Base-by-base conservation (phyloP, 1,284 basidiomycete species). In the Sporisorium graminicola region DNA sequence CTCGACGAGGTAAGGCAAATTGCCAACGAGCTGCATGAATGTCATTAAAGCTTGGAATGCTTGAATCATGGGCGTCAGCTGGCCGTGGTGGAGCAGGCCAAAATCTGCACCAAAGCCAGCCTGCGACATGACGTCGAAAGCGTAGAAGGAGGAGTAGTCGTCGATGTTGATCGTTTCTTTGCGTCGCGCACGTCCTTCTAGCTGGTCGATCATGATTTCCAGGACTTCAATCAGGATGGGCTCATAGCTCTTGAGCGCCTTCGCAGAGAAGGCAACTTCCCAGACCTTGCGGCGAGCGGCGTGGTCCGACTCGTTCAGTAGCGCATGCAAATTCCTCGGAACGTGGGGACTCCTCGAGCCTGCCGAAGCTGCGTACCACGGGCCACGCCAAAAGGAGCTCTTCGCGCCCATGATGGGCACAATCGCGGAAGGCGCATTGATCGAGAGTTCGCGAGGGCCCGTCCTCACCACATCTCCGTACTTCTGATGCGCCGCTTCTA, bases 161-260 rank as follows among this genome's bases (percentile, higher is more conserved):
- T 73, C 73, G 40, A 78, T 57, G 49, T 67, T 64, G 29, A 77
- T 62, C 51, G 51, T 51, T n/a, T 68, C 65, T 24, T 60, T 43
- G 22, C 55, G 44, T 33, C 64, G 58, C 35, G 67, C 49, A 16
- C 64, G 50, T 20, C 51, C 47, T 14, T 60, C 63, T 20, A 78
- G 59, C 63, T 72, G 74, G 26, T 56, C 40, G 2, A 78, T 57
- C 51, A 63, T 62, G 29, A 37, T 49, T 20, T 78, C 65, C 27
- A 64, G 55, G 20, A 72, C 68, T 20, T 62, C 55, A 35, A 64
- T 14, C 53, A 78, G 53, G 26, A 69, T 72, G 22, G 43, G 22
- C 44, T 78, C 76, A 52, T 78, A 78, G 27, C 69, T 64, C 27
- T 77, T 71, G 56, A 78, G 68, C 31, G 76, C 74, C 35, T 66